A percentile compares a stretch with the other conserved stretches of the same genome.
phyloP scores from a whole-genome alignment of 495 filamentous ascomycete genomes.

The Xylaria flabelliformis region DNA sequence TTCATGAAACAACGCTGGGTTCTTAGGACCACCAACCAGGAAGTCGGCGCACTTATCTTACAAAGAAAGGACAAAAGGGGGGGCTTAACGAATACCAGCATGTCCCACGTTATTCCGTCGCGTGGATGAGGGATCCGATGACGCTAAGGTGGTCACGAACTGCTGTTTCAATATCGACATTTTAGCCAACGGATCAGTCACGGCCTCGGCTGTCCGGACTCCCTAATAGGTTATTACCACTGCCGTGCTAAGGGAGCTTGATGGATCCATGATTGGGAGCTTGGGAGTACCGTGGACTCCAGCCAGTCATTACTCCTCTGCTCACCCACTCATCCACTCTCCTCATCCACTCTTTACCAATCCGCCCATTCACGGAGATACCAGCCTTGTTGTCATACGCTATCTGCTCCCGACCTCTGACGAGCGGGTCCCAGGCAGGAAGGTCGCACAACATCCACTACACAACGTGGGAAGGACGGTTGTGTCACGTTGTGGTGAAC shows the following conservation, averaged over 20 bases:
- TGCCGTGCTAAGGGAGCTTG: conserved; percentile 25
- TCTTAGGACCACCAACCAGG: conserved; percentile 19
- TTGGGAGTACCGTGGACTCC: conserved; percentile 1
- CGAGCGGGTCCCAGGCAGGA: conserved; percentile 12
- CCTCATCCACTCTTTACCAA: conserved; percentile 7
- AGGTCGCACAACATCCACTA: conserved; percentile 21
- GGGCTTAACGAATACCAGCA: background rate
- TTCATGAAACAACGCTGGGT: conserved; percentile 19
- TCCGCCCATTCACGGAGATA: conserved; percentile 1
- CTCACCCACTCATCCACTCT: conserved; percentile 10
- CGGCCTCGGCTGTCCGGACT: conserved; percentile 41
- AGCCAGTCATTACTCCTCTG: conserved; percentile 9
- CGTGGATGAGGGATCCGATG: conserved; percentile 13
- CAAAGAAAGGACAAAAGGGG: conserved; percentile 8
- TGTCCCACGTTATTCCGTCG: background rate
- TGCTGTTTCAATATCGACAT: conserved; percentile 26
- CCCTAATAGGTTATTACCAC: conserved; percentile 35
- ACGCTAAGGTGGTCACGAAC: conserved; percentile 20
- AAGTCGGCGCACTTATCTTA: conserved; percentile 5
- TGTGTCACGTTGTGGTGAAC: conserved; percentile 23
- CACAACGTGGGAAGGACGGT: conserved; percentile 20
- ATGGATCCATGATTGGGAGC: conserved; percentile 15
- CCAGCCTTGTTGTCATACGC: conserved; percentile 22
- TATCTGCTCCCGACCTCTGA: conserved; percentile 7
- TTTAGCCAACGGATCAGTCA: conserved; percentile 36